phyloP scores from a whole-genome alignment of 768 basidiomycete species.

The Lactifluus volemus region DNA sequence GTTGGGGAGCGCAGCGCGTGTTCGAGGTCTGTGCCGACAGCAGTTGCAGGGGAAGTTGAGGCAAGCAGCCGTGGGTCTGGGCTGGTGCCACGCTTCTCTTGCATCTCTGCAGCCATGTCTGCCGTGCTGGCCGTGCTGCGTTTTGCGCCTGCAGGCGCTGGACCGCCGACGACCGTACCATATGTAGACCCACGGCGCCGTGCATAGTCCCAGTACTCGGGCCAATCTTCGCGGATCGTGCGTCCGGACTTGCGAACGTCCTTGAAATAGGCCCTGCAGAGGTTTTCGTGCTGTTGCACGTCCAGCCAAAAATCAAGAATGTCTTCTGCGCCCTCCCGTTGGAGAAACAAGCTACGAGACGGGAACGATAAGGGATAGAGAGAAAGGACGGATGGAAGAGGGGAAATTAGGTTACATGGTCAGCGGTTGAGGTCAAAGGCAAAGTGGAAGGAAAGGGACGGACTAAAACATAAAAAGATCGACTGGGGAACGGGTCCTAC shows the following conservation, averaged over 20 bases:
- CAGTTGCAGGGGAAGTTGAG: conserved; percentile 42
- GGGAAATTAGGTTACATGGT: background rate
- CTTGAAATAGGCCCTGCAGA: conserved; percentile 98
- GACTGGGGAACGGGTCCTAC: conserved; percentile 88
- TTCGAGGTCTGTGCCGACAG: conserved; percentile 31
- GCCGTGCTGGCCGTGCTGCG: conserved; percentile 78
- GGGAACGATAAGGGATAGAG: background rate
- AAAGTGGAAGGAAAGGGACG: conserved; percentile 30
- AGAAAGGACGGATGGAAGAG: background rate
- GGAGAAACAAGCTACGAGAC: conserved; percentile 73
- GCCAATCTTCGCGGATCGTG: conserved; percentile 95
- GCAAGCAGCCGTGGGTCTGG: conserved; percentile 35
- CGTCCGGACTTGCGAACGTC: conserved; percentile 93
- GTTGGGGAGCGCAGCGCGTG: conserved; percentile 23
- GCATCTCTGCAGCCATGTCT: conserved; percentile 52
- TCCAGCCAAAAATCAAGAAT: conserved; percentile 98
- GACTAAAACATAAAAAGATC: conserved; percentile 99
- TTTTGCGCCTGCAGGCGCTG: conserved; percentile 52
- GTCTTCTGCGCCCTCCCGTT: conserved; percentile 93
- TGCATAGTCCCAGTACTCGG: conserved; percentile 95
- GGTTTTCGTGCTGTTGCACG: conserved; percentile 98
- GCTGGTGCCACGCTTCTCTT: conserved; percentile 54
- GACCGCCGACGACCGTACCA: conserved; percentile 74
- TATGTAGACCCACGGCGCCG: conserved; percentile 89
- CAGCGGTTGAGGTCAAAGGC: conserved; percentile 6